Evolutionary conservation across 164 flowering plant species (phyloP), one percentile per base, ranked within the genome.

Genomic region (Umbellularia californica): DNA sequence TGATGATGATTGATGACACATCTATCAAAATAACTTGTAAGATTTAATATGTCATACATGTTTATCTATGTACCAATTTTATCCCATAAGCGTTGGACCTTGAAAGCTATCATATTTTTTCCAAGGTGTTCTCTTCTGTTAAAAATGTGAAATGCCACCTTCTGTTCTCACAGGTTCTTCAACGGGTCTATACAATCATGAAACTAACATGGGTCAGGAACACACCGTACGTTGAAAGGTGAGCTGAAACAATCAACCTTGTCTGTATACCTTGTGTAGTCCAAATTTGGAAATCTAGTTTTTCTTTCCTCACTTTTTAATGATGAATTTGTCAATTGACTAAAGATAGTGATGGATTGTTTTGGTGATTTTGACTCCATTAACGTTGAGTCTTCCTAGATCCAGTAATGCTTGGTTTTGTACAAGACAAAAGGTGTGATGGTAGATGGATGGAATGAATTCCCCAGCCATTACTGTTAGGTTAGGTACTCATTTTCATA

Each of bases 201-300:
- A 90, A 83, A 82, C 75, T 93, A 28, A 92, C 97, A 11, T 93
- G 98, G 99, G 88, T 92, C 76, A 87, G 99, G 78, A 91, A 86
- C 75, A 83, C 94, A 55, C 93, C 92, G 41, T 84, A 77, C 80
- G 62, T 85, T 77, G 87, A 72, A 71, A 92, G 97, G 99, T 83
- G 24, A 71, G 33, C 28, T 64, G 30, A 51, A 51, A 65, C n/a
- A 58, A 70, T 70, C 70, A 33, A 20, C 41, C n/a, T 55, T 52
- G 33, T 41, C 65, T 55, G 7, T 9, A 3, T 12, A 10, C 51
- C 25, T 24, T 27, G 66, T 65, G 25, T 20, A 58, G n/a, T 55
- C 23, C 14, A 58, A 58, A 35, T 51, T 23, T 55, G 14, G 33
- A 17, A 24, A 25, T 35, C 7, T 41, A n/a, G 15, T 15, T 55